Conservation (phyloP, 192 early-diverging fungal species). For the Backusella mclennaniae region DNA sequence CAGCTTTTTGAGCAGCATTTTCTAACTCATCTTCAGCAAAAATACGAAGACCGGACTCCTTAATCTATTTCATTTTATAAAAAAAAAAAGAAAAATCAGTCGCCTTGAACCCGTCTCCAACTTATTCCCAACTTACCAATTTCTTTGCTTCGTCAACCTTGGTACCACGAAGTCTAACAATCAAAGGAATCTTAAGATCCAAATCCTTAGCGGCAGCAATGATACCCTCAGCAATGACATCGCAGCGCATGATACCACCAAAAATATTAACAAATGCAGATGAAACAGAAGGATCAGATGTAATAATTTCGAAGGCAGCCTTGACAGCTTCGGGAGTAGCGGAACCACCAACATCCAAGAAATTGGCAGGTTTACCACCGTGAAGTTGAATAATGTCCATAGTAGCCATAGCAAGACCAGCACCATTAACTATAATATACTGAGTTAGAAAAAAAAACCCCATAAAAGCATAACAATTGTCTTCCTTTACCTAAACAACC, state of each 20-base stretch:
- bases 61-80: conserved; percentile 46
- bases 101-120: background rate
- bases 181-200: conserved; percentile 89
- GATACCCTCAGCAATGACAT: conserved; percentile 97
- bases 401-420: conserved; percentile 98
- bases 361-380: conserved; percentile 98
- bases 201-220: conserved; percentile 92
- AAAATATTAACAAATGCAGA: conserved; percentile 99
- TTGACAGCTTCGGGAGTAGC: conserved; percentile 94
- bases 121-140: conserved; percentile 20
- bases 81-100: background rate
- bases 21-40: conserved; percentile 95
- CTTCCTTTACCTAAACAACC: conserved; percentile 80
- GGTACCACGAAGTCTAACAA: conserved; percentile 94
- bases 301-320: conserved; percentile 99
- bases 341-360: conserved; percentile 98
- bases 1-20: conserved; percentile 88
- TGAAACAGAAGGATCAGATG: conserved; percentile 93
- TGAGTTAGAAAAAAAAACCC: background rate
- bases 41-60: conserved; percentile 88
- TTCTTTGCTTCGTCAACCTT: conserved; percentile 43
- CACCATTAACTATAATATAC: conserved; percentile 78
- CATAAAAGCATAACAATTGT: background rate
- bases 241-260: conserved; percentile 99
- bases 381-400: conserved; percentile 99